Conservation (phyloP, 805 yeast genomes). For the Candida gorgasii region DNA sequence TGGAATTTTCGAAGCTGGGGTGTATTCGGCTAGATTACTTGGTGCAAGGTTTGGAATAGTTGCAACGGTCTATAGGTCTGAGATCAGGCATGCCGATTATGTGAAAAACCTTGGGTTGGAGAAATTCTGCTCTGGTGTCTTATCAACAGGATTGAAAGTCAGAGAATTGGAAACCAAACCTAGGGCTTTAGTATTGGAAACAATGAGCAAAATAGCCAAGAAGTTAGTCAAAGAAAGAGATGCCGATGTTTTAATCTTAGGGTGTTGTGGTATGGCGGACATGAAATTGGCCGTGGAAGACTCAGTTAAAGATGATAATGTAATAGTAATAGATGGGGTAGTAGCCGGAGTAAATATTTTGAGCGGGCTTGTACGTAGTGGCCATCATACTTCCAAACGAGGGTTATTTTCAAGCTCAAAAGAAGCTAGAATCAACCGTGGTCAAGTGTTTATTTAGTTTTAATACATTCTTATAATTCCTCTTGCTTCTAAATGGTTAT, state of each 20-base stretch:
- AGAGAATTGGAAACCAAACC: conserved; percentile 6
- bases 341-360: conserved; percentile 7
- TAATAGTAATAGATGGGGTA: conserved; percentile 8
- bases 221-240: conserved; percentile 3
- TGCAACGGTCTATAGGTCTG: conserved; percentile 8
- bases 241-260: conserved; percentile 7
- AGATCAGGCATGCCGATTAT: conserved; percentile 7
- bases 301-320: conserved; percentile 5
- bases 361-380: conserved; percentile 9
- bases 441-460: conserved; percentile 5
- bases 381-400: conserved; percentile 3
- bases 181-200: neutral
- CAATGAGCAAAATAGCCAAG: conserved; percentile 3
- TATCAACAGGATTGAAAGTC: conserved; percentile 4
- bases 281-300: conserved; percentile 9
- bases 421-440: conserved; percentile 4
- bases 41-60: conserved; percentile 9
- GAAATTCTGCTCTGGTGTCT: conserved; percentile 3
- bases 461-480: neutral
- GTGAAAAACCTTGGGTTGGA: conserved; percentile 2
- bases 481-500: neutral
- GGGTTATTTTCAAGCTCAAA: conserved; percentile 7
- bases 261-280: conserved; percentile 11
- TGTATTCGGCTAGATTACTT: conserved; percentile 4
- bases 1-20: conserved; percentile 8